Conservation (phyloP, 73 alveolate genomes). For the Paramecium octaurelia region DNA sequence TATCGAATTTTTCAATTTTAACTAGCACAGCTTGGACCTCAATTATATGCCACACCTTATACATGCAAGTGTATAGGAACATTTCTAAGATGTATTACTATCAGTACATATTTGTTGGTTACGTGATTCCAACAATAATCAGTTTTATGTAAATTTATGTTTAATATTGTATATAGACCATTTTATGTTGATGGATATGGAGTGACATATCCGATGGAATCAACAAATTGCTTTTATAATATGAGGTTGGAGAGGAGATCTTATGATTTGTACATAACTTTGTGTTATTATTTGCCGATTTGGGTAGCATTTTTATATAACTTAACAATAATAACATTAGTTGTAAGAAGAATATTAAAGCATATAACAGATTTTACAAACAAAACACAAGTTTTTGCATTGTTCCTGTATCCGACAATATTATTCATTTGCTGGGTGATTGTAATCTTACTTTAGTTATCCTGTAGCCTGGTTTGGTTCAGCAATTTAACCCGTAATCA, state of each 20-base stretch:
- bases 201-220: constrained; percentile 14
- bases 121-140: not conserved
- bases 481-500: not conserved
- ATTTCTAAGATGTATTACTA: not conserved
- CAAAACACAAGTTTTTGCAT: not conserved
- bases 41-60: not conserved
- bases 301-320: constrained; percentile 28
- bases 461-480: constrained; percentile 5
- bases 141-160: not conserved
- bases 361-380: not conserved
- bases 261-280: not conserved
- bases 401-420: constrained; percentile 6
- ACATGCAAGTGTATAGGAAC: not conserved
- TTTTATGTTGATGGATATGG: constrained; percentile 36
- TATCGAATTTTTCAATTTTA: constrained; percentile 11
- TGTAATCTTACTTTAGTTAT: not conserved
- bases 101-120: not conserved
- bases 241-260: not conserved
- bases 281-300: constrained; percentile 19
- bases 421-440: constrained; percentile 26
- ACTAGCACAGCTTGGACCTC: constrained; percentile 43
- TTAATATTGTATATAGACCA: not conserved
- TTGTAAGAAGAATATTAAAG: not conserved
- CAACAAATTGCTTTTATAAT: constrained; percentile 12
- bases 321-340: not conserved